Base-by-base conservation (phyloP, 139 green algal species). In the Bryopsis sp. region DNA sequence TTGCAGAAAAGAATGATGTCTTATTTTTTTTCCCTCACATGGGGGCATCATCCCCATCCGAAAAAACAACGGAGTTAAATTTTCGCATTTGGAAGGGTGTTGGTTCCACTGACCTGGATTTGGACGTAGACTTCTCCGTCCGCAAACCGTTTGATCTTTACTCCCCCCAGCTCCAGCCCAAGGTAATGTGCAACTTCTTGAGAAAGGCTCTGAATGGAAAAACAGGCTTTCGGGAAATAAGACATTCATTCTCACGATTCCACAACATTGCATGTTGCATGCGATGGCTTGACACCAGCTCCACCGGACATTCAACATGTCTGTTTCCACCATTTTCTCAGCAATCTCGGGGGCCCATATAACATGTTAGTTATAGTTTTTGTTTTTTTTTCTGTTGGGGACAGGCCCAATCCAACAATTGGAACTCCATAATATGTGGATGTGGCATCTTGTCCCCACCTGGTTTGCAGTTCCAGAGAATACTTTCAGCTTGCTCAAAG, bases 111-210 rank as follows among this genome's bases (percentile, higher is more conserved):
- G 58, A 90, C 78, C 82, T 95, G 80, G 1, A 97, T 73, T 74
- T 96, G 89, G 31, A 98, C 93, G 74, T 99, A 99, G 47, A 97
- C 93, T 72, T 99, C 95, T 1, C 94, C 94, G 65, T 99, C 95
- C n/a, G 95, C 94, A 81, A 99, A 99, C 2, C 85, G 79, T 82
- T 99, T 99, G 79, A 96, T 96, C 58, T 91, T 94, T 62, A 97
- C 91, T 31, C 74, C 74, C 32, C 93, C 87, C 7, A 99, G 79
- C 5, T 98, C 88, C 59, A 99, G 66, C 26, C 95, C 95, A 58
- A 99, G 79, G 78, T 98, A 98, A 72, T 85, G 87, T 3, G 93
- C 93, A 4, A 99, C 88, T 76, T 99, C 94, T 68, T 89, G 69
- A 11, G 85, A 81, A 2, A 97, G 72, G 1, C 61, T 70, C 84